phyloP scores from a whole-genome alignment of 2,329 filamentous ascomycete genomes.

The Xylaria sp. region DNA sequence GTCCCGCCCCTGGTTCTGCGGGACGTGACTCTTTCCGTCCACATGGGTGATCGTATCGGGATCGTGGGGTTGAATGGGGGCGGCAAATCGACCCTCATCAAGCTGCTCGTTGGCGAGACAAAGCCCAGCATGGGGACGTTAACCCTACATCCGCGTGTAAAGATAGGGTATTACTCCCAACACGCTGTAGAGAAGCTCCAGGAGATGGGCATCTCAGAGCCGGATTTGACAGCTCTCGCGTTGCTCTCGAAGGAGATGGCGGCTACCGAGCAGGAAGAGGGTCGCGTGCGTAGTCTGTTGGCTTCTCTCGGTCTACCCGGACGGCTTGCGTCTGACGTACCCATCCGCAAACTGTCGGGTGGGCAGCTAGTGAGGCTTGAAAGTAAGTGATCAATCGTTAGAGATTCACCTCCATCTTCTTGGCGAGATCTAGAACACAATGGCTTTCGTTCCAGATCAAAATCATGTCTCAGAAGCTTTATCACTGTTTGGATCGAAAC shows the following conservation, averaged over 20 bases:
- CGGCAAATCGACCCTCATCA: conserved; percentile 83
- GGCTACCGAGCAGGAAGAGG: conserved; percentile 66
- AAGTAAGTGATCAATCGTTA: conserved; percentile 5
- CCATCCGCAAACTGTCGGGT: conserved; percentile 78
- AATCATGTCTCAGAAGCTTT: not conserved
- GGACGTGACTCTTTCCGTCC: conserved; percentile 74
- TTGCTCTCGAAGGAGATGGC: conserved; percentile 68
- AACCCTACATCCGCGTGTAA: conserved; percentile 74
- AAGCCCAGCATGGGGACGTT: conserved; percentile 71
- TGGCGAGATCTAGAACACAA: not conserved
- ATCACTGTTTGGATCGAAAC: not conserved
- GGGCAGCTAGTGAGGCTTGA: conserved; percentile 78
- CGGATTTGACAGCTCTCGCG: conserved; percentile 71
- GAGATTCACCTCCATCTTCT: not conserved
- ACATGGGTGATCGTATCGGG: conserved; percentile 78
- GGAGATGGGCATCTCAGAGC: conserved; percentile 59
- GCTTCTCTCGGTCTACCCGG: conserved; percentile 77
- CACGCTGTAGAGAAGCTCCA: conserved; percentile 79
- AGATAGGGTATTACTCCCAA: conserved; percentile 82
- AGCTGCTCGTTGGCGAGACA: conserved; percentile 71
- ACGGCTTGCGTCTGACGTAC: conserved; percentile 76
- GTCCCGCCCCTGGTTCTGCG: conserved; percentile 63
- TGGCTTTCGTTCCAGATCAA: not conserved
- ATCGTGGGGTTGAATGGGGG: conserved; percentile 83
- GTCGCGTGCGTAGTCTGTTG: conserved; percentile 73